These are phyloP conservation scores for Byssothecium circinans DNA, from an alignment of 2,329 filamentous ascomycete species.

Conservation along the genomic window DNA sequence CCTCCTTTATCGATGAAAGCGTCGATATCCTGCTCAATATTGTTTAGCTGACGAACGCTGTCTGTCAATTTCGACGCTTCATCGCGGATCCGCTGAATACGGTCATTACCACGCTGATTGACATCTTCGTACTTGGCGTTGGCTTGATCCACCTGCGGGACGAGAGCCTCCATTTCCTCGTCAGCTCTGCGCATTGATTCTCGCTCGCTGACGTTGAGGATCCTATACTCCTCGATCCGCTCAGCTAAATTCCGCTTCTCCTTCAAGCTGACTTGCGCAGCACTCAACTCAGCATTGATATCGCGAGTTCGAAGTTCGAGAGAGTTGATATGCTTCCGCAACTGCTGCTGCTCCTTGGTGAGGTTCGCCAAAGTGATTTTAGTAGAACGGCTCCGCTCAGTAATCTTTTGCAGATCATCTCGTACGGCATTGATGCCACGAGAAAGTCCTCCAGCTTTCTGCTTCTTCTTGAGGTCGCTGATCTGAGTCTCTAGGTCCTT, in stretches of 20 bases:
- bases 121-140: slow-evolving; percentile 77
- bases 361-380: slow-evolving; percentile 69
- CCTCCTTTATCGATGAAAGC: slow-evolving; percentile 78
- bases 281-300: slow-evolving; percentile 70
- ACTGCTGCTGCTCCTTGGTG: slow-evolving; percentile 69
- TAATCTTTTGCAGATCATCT: slow-evolving; percentile 67
- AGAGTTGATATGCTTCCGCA: slow-evolving; percentile 65
- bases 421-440: slow-evolving; percentile 84
- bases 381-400: slow-evolving; percentile 66
- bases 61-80: slow-evolving; percentile 72
- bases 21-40: slow-evolving; percentile 75
- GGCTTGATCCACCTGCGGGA: slow-evolving; percentile 74
- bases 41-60: slow-evolving; percentile 74
- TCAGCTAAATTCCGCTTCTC: slow-evolving; percentile 72
- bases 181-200: slow-evolving; percentile 71
- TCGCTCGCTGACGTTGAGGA: slow-evolving; percentile 68
- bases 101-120: slow-evolving; percentile 68
- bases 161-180: slow-evolving; percentile 70
- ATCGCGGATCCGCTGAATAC: slow-evolving; percentile 71
- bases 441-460: slow-evolving; percentile 65
- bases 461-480: slow-evolving; percentile 71
- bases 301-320: slow-evolving; percentile 80
- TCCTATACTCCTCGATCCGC: slow-evolving; percentile 74
- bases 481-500: slow-evolving; percentile 72
- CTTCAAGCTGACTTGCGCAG: slow-evolving; percentile 73